Percentiles rank a stretch among this genome's conserved stretches.
Evolutionary conservation across 2,329 filamentous ascomycete genomes (phyloP).

Genomic region (Neonectria hederae): DNA sequence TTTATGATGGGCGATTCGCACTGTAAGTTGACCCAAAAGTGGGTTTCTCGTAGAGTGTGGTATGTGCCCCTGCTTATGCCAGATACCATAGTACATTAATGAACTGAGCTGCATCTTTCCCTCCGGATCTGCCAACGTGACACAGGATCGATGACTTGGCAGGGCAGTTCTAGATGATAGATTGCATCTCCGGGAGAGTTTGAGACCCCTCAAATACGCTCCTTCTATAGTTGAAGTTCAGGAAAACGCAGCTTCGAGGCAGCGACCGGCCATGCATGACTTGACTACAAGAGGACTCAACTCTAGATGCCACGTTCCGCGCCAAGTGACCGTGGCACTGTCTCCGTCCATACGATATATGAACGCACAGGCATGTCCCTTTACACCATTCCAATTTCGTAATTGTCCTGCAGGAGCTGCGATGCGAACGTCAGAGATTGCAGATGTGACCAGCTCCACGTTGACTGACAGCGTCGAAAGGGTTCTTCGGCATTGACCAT

Average conservation of each 20-base stretch:
- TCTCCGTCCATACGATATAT: slow-evolving; percentile 41
- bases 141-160: slow-evolving; percentile 43
- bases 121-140: slow-evolving; percentile 48
- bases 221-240: slow-evolving; percentile 37
- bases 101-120: slow-evolving; percentile 25
- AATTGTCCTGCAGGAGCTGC: slow-evolving; percentile 33
- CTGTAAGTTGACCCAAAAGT: no score
- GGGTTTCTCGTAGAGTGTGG: no score
- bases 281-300: slow-evolving; percentile 40
- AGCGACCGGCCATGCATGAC: slow-evolving; percentile 23
- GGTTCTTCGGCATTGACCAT: slow-evolving; percentile 43
- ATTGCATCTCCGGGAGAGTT: slow-evolving; percentile 46
- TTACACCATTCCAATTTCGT: slow-evolving; percentile 44
- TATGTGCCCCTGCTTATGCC: no score
- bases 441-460: slow-evolving; percentile 43
- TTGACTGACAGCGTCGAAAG: slow-evolving; percentile 36
- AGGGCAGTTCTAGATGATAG: slow-evolving; percentile 44
- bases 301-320: slow-evolving; percentile 45
- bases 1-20: no score
- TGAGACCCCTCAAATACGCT: slow-evolving; percentile 33
- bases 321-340: slow-evolving; percentile 43
- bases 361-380: slow-evolving; percentile 45
- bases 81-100: no score
- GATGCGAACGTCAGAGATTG: slow-evolving; percentile 49
- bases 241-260: slow-evolving; percentile 16